Conservation (phyloP, 2,329 filamentous ascomycete genomes). For the Chaetoscypha palmicola region DNA sequence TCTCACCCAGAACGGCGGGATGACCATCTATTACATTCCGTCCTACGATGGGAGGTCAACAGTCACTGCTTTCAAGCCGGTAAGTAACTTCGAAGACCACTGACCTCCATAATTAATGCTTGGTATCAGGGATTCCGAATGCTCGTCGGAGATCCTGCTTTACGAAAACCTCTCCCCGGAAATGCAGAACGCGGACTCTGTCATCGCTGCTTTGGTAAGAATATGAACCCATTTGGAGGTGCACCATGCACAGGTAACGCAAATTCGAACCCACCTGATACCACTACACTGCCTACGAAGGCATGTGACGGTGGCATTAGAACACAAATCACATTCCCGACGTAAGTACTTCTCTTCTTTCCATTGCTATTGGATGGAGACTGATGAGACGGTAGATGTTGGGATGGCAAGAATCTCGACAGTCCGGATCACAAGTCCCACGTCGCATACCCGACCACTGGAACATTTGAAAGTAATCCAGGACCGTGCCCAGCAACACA, state of each 20-base stretch:
- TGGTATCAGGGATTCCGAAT: neutral
- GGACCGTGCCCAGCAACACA: constrained; percentile 24
- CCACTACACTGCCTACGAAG: neutral
- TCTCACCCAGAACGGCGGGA: neutral
- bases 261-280: neutral
- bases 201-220: neutral
- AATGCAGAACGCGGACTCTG: neutral
- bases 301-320: neutral
- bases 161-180: neutral
- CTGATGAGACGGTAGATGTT: no score
- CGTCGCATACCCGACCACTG: constrained; percentile 22
- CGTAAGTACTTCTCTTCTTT: neutral
- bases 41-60: neutral
- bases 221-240: neutral
- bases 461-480: constrained; percentile 1
- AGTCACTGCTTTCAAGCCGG: constrained; percentile 1
- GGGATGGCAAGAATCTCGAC: no score
- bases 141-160: constrained; percentile 1
- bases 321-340: neutral
- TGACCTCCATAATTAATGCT: neutral
- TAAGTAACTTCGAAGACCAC: neutral
- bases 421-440: constrained; percentile 12
- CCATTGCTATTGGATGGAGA: no score
- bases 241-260: neutral
- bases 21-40: constrained; percentile 3